Percentiles rank a stretch among this genome's conserved stretches.
Evolutionary conservation across 116 monocot species (phyloP).

Genomic region (Posidonia oceanica): DNA sequence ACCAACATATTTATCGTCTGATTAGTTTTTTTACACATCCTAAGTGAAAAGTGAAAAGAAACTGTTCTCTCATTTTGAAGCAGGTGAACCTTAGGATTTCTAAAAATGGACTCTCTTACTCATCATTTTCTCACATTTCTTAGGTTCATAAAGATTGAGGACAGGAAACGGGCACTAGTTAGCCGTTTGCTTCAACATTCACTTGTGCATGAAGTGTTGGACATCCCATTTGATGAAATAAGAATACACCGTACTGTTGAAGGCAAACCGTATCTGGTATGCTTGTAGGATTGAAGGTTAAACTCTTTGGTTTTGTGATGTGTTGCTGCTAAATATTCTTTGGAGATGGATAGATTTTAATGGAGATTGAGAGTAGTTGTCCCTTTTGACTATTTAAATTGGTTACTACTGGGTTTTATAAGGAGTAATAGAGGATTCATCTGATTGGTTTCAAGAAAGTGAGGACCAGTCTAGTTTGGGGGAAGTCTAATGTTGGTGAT

Average conservation of each 20-base stretch:
- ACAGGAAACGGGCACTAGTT: constrained; percentile 78
- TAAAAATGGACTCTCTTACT: background rate
- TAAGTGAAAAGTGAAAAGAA: background rate
- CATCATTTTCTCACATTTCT: background rate
- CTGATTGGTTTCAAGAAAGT: no score
- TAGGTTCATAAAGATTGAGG: constrained; percentile 63
- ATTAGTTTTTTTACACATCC: no score
- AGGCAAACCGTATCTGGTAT: constrained; percentile 84
- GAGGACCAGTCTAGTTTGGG: no score
- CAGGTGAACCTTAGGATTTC: background rate
- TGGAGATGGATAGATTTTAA: no score
- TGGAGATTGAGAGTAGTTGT: no score
- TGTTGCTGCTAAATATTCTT: no score
- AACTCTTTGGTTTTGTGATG: background rate
- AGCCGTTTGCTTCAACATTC: constrained; percentile 81
- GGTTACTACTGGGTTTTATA: no score
- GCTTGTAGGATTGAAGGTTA: background rate
- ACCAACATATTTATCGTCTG: no score
- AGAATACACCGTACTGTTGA: constrained; percentile 45
- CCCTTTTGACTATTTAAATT: no score
- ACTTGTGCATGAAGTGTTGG: constrained; percentile 57
- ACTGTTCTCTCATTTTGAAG: background rate
- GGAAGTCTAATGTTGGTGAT: no score
- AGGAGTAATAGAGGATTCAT: no score
- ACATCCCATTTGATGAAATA: constrained; percentile 53